Percentiles rank a stretch among this genome's conserved stretches.
Conservation (phyloP, 805 yeast species). For the Teunomyces kruisii region DNA sequence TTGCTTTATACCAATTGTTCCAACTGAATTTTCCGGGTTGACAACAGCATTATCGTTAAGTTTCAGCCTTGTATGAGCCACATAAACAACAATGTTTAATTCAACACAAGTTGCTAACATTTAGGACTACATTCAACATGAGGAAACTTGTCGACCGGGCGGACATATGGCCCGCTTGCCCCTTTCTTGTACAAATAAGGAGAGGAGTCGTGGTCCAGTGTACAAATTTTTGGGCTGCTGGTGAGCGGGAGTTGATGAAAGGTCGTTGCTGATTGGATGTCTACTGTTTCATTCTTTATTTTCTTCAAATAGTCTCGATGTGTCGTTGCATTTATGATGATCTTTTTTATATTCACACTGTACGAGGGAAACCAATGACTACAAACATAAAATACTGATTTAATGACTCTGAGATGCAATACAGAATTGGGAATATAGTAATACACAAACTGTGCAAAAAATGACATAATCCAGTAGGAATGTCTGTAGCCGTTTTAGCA, state of each 20-base stretch:
- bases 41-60: slow-evolving; percentile 57
- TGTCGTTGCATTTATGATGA: slow-evolving; percentile 37
- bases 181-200: slow-evolving; percentile 42
- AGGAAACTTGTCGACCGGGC: slow-evolving; percentile 52
- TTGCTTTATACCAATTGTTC: slow-evolving; percentile 58
- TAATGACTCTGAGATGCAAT: slow-evolving; percentile 45
- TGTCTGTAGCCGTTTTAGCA: no score
- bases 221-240: slow-evolving; percentile 51
- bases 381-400: slow-evolving; percentile 49
- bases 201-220: slow-evolving; percentile 53
- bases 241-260: slow-evolving; percentile 50
- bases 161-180: slow-evolving; percentile 43
- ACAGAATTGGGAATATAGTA: background rate
- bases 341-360: slow-evolving; percentile 55
- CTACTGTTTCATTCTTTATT: slow-evolving; percentile 18
- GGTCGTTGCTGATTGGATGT: slow-evolving; percentile 40
- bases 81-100: background rate
- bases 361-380: slow-evolving; percentile 44
- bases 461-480: no score
- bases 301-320: slow-evolving; percentile 8
- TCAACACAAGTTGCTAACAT: slow-evolving; percentile 1
- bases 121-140: slow-evolving; percentile 21
- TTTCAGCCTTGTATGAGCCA: slow-evolving; percentile 64
- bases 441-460: background rate
- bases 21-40: slow-evolving; percentile 55